A percentile compares a stretch with the other conserved stretches of the same genome.
Conservation (phyloP, 106 monocot genomes). For the Dendrobium catenatum region DNA sequence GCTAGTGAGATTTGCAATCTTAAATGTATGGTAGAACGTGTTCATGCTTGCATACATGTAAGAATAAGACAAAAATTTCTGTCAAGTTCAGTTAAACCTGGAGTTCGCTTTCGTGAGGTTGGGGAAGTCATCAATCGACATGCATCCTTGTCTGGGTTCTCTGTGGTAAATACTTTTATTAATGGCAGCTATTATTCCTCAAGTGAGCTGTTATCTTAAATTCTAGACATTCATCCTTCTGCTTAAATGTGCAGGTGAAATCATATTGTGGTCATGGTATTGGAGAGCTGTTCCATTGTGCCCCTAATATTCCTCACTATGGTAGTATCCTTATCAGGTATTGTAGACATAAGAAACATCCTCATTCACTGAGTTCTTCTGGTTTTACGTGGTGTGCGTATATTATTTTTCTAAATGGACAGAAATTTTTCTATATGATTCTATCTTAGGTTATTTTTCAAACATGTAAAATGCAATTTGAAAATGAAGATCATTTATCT, state of each 20-base stretch:
- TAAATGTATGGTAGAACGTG: neutral
- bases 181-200: neutral
- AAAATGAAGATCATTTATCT: neutral
- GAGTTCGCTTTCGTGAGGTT: conserved; percentile 96
- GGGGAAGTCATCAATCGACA: conserved; percentile 95
- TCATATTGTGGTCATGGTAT: conserved; percentile 99
- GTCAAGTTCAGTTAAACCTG: conserved; percentile 78
- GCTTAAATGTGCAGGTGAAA: conserved; percentile 60
- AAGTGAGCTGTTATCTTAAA: neutral
- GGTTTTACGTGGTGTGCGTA: neutral
- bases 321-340: conserved; percentile 59
- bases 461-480: neutral
- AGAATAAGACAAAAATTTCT: neutral
- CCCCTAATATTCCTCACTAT: conserved; percentile 99
- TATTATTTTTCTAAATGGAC: neutral
- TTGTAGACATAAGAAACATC: neutral
- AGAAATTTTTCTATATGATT: neutral
- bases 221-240: neutral
- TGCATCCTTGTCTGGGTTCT: conserved; percentile 85
- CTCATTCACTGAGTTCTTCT: neutral
- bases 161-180: conserved; percentile 60
- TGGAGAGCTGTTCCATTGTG: conserved; percentile 96
- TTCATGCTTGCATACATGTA: neutral
- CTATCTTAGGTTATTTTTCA: neutral
- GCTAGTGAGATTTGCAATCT: neutral